Evolutionary conservation across 2,329 filamentous ascomycete genomes (phyloP).

Genomic region (Xylaria sp.): DNA sequence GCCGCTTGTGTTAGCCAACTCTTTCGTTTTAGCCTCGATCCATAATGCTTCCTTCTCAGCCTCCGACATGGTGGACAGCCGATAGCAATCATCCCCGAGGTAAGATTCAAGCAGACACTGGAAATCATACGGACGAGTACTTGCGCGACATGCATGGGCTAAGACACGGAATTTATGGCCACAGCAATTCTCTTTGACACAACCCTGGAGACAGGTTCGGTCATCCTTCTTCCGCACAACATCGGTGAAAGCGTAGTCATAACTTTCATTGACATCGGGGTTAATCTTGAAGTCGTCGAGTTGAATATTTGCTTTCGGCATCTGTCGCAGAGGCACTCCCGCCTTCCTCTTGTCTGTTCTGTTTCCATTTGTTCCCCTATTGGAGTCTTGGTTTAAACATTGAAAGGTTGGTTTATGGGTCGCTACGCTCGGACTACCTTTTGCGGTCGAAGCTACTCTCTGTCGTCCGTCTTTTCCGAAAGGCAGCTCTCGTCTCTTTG

Average conservation of each 20-base stretch:
- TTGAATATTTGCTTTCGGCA: conserved; percentile 66
- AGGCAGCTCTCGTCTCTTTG: conserved; percentile 57
- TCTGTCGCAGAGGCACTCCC: conserved; percentile 62
- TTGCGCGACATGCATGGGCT: conserved; percentile 63
- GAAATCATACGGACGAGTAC: conserved; percentile 46
- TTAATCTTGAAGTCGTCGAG: conserved; percentile 87
- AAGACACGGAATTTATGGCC: conserved; percentile 76
- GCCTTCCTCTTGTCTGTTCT: conserved; percentile 37
- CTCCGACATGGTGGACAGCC: conserved; percentile 66
- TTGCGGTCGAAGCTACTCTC: conserved; percentile 24
- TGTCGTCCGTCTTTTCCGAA: conserved; percentile 49
- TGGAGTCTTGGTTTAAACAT: conserved; percentile 28
- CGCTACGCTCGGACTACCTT: conserved; percentile 22
- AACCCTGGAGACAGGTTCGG: conserved; percentile 77
- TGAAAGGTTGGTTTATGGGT: conserved; percentile 23
- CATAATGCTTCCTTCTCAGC: conserved; percentile 74
- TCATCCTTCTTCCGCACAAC: conserved; percentile 77
- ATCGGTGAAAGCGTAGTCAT: conserved; percentile 78
- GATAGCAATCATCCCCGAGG: conserved; percentile 69
- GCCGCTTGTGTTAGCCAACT: conserved; percentile 79
- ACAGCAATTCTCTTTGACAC: conserved; percentile 80
- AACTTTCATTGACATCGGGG: conserved; percentile 74
- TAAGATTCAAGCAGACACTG: conserved; percentile 63
- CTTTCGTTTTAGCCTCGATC: conserved; percentile 78
- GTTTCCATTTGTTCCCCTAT: conserved; percentile 37